Evolutionary conservation across 176 grass and related monocot species (phyloP), one percentile per base, ranked within the genome.

Genomic region (Thalia dealbata): DNA sequence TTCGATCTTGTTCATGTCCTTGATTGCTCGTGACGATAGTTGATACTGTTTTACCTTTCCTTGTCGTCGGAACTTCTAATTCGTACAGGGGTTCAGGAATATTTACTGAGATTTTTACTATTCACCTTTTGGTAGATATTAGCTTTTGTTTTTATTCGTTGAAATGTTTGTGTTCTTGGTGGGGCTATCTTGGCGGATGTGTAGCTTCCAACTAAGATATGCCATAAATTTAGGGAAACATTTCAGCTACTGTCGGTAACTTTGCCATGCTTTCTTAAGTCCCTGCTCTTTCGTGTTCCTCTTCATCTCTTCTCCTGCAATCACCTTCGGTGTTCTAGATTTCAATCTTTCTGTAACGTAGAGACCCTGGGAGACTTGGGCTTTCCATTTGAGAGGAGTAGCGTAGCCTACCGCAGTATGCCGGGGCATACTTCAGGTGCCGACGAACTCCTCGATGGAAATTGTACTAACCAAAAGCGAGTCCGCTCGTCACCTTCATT

Each of bases 401-500:
- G 27, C 10, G 27, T 71, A 80, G 63, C 18, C 18, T 38, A 66
- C 44, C 7, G 61, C 70, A 79, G 66, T 63, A 87, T 91, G 88
- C 84, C 78, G 50, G 79, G 56, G 72, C 38, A 79, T 50, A 60
- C 78, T 67, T 75, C 11, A 25, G 67, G 54, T 79, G 81, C 70
- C 63, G 63, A 55, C 19, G 52, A 50, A 51, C 61, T 66, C 43
- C 21, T 35, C 61, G 69, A 56, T 51, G 43, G 22, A 10, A 14
- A 51, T 13, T 38, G 48, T 71, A 84, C 73, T 61, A 79, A 70
- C 76, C 75, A 78, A 51, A 91, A 89, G 61, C 82, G 79, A 74
- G 78, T 84, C 73, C 68, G 65, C 26, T 77, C 83, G 76, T 86
- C 92, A 60, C 75, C 83, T 75, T 78, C 91, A 50, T 78, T 73